These are phyloP conservation scores for Dioszegia crocea DNA, from an alignment of 768 basidiomycete species.

Conservation along the genomic window DNA sequence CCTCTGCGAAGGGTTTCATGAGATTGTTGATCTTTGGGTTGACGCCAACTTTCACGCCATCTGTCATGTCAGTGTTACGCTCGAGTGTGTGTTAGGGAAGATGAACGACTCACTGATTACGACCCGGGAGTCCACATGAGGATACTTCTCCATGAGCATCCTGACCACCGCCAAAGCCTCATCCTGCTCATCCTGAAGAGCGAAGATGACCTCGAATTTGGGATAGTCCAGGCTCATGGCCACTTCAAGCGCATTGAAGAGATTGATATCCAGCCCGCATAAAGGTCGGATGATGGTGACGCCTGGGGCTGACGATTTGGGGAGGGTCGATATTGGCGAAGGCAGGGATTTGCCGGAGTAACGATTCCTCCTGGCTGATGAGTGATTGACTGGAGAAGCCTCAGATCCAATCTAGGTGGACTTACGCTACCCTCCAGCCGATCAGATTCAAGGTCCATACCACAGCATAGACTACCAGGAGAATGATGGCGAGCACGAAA, in stretches of 20 bases:
- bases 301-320: conserved; percentile 60
- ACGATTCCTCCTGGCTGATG: conserved; percentile 61
- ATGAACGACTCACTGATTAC: conserved; percentile 70
- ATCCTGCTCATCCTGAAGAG: conserved; percentile 81
- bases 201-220: conserved; percentile 84
- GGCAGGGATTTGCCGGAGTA: conserved; percentile 63
- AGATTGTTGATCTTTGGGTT: conserved; percentile 99
- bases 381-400: conserved; percentile 12
- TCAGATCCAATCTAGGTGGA: too few species aligned
- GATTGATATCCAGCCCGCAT: conserved; percentile 89
- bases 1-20: conserved; percentile 72
- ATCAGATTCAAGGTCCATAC: conserved; percentile 64
- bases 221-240: conserved; percentile 88
- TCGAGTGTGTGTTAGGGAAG: too few species aligned
- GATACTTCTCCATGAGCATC: conserved; percentile 73
- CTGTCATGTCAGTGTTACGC: conserved; percentile 50
- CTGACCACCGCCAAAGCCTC: conserved; percentile 79
- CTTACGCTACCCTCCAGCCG: conserved; percentile 69
- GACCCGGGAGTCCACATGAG: conserved; percentile 65
- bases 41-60: conserved; percentile 76
- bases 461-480: conserved; percentile 57
- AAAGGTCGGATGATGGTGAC: conserved; percentile 92
- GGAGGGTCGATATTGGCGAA: conserved; percentile 59
- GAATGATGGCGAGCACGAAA: conserved; percentile 34
- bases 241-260: conserved; percentile 93